These are phyloP conservation scores for Globisporangium carolinianum DNA, from an alignment of 352 stramenopile genomes.

Conservation along the genomic window DNA sequence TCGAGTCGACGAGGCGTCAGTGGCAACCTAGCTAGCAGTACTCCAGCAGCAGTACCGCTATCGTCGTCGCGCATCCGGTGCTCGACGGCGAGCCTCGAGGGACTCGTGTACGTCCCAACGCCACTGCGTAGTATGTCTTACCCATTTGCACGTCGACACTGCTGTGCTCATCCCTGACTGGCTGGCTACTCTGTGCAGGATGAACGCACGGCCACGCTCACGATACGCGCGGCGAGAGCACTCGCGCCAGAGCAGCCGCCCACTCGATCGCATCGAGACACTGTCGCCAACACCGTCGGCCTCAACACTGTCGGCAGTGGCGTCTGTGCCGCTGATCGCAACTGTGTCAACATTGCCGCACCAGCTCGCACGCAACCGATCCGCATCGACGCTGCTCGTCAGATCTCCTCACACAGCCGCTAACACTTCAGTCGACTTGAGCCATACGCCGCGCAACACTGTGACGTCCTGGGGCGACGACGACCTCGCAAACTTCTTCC, in stretches of 20 bases:
- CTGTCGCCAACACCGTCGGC: conserved; percentile 13
- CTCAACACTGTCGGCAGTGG: background rate
- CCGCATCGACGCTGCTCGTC: background rate
- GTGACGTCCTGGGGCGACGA: conserved; percentile 22
- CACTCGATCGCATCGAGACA: conserved; percentile 29
- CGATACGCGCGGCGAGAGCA: conserved; percentile 48
- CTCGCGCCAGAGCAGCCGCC: conserved; percentile 17
- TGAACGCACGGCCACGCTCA: conserved; percentile 40
- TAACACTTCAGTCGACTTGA: background rate
- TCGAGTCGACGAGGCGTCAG: background rate
- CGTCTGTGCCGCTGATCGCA: background rate
- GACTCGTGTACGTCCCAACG: conserved; percentile 12
- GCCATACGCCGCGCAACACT: background rate
- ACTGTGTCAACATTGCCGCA: background rate
- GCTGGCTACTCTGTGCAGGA: conserved; percentile 5
- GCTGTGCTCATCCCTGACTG: too few species aligned
- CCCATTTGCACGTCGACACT: background rate
- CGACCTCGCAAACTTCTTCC: conserved; percentile 56
- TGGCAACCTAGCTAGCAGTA: background rate
- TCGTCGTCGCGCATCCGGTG: conserved; percentile 7
- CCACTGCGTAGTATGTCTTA: conserved; percentile 4
- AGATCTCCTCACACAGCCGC: background rate
- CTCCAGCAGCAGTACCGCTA: background rate
- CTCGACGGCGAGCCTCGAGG: conserved; percentile 13
- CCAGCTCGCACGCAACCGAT: conserved; percentile 7